These are phyloP conservation scores for Leccinum disarticulatum DNA, from an alignment of 768 basidiomycete species.

Conservation along the genomic window DNA sequence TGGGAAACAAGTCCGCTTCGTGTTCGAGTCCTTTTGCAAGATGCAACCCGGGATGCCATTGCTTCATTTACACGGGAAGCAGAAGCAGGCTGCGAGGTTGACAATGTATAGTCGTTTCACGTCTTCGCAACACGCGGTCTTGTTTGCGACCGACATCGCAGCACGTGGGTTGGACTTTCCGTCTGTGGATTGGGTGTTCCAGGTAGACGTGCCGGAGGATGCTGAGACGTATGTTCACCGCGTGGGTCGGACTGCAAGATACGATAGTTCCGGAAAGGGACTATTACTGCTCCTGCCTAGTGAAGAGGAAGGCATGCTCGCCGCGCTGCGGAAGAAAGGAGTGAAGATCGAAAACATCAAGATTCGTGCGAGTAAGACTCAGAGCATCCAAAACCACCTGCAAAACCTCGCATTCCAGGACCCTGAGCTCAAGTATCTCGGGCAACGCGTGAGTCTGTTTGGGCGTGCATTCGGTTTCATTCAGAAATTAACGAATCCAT, in stretches of 20 bases:
- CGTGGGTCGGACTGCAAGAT: conserved; percentile 92
- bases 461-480: background rate
- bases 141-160: conserved; percentile 96
- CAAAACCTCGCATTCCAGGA: conserved; percentile 94
- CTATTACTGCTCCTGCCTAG: conserved; percentile 82
- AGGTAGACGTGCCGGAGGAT: conserved; percentile 95
- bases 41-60: conserved; percentile 93
- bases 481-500: background rate
- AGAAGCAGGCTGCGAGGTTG: conserved; percentile 89
- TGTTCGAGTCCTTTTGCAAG: conserved; percentile 92
- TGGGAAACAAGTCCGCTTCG: too few relatives aligned
- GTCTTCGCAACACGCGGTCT: conserved; percentile 73
- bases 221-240: conserved; percentile 97
- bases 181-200: conserved; percentile 94
- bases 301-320: conserved; percentile 90
- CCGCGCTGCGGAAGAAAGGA: conserved; percentile 67
- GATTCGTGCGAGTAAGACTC: conserved; percentile 83
- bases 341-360: conserved; percentile 80
- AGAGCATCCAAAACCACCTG: conserved; percentile 80
- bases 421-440: conserved; percentile 95
- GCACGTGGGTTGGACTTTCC: conserved; percentile 97
- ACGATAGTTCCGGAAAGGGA: conserved; percentile 86
- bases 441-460: conserved; percentile 68
- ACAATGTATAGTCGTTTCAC: conserved; percentile 85
- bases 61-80: conserved; percentile 94